These are phyloP conservation scores for Tubosaeta sp. DNA, from an alignment of 768 basidiomycete genomes.

Conservation along the genomic window DNA sequence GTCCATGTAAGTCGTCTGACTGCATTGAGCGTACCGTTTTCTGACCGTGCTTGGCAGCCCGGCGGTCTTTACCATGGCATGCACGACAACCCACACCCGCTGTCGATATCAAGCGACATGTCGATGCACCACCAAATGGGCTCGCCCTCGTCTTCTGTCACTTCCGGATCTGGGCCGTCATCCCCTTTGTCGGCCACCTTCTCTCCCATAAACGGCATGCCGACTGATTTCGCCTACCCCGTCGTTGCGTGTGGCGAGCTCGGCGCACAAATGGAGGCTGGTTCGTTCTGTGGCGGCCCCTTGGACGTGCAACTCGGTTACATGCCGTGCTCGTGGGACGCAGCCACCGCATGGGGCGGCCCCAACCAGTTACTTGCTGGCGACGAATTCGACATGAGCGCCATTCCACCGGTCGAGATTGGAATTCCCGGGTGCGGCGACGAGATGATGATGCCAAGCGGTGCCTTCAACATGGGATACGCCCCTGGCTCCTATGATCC, in stretches of 20 bases:
- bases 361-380: constrained; percentile 39
- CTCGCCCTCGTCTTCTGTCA: constrained; percentile 48
- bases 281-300: constrained; percentile 17
- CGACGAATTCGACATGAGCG: constrained; percentile 63
- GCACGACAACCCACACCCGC: constrained; percentile 41
- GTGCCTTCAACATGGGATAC: constrained; percentile 20
- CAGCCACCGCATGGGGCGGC: constrained; percentile 31
- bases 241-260: constrained; percentile 13
- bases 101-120: constrained; percentile 39
- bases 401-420: constrained; percentile 64
- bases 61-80: constrained; percentile 49
- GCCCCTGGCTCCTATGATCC: constrained; percentile 22
- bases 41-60: constrained; percentile 31
- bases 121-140: constrained; percentile 41
- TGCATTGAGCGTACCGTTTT: constrained; percentile 4
- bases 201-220: constrained; percentile 35
- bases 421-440: constrained; percentile 46
- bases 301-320: constrained; percentile 29
- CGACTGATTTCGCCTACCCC: constrained; percentile 22
- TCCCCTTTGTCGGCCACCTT: constrained; percentile 48
- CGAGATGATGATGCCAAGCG: constrained; percentile 14
- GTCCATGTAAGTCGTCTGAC: constrained; percentile 38
- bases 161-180: constrained; percentile 46
- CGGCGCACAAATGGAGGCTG: constrained; percentile 8
- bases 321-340: constrained; percentile 30